Conservation (phyloP, 805 yeast genomes). For the Zygosaccharomyces pseudorouxii region DNA sequence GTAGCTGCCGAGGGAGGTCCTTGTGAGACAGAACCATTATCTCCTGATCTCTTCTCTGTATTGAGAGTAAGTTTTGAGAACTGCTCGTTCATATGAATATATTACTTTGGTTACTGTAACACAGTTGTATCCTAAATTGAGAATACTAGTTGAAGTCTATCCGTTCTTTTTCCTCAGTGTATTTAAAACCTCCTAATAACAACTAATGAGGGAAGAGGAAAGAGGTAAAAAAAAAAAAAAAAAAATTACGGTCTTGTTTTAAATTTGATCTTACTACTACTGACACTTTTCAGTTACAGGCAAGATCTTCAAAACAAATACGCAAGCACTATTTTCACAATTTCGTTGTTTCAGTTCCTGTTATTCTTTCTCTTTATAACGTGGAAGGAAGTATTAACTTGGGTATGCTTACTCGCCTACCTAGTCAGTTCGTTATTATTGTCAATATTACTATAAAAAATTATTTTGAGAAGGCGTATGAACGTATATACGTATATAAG, state of each 20-base stretch:
- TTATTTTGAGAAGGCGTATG: no score
- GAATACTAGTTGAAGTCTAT: neutral
- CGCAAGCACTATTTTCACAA: no score
- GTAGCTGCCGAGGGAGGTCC: constrained; percentile 6
- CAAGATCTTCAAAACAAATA: no score
- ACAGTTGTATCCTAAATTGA: neutral
- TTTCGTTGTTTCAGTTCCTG: no score
- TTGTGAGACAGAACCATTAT: neutral
- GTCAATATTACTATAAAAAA: neutral
- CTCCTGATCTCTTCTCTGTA: constrained; percentile 9
- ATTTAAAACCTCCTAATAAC: no score
- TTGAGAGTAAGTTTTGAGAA: constrained; percentile 17
- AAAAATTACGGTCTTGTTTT: neutral
- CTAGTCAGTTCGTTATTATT: neutral
- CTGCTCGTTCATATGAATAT: constrained; percentile 10
- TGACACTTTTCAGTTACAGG: no score
- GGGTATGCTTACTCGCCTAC: neutral
- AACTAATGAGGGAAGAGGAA: neutral
- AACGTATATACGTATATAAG: no score
- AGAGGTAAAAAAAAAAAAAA: neutral
- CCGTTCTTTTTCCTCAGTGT: neutral
- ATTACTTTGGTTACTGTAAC: neutral
- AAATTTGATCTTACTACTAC: no score
- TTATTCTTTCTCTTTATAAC: no score
- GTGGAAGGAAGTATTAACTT: neutral